phyloP scores from a whole-genome alignment of 768 basidiomycete species.

The Phanerochaete carnosa region DNA sequence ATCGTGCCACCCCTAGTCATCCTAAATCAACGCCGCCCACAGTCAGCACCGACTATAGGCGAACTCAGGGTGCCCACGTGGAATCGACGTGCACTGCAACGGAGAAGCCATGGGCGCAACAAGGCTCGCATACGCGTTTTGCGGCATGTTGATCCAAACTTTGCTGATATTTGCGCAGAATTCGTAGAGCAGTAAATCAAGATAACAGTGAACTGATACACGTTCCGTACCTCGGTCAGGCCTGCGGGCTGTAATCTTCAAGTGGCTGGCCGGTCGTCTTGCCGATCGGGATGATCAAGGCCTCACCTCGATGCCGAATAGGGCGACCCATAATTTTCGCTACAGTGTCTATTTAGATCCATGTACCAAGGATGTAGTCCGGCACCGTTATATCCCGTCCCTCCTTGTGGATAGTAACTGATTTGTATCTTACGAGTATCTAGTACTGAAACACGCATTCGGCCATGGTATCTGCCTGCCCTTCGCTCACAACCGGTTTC shows the following conservation, averaged over 20 bases:
- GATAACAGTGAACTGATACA: neutral
- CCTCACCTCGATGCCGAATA: no score
- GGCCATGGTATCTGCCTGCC: no score
- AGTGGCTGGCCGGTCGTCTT: conserved; percentile 41
- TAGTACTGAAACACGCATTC: no score
- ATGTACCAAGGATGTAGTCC: no score
- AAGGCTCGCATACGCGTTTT: conserved; percentile 31
- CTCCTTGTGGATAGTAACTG: no score
- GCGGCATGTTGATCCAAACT: conserved; percentile 47
- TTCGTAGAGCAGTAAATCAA: neutral
- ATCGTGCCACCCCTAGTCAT: conserved; percentile 46
- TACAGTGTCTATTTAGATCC: no score
- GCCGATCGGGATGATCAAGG: no score
- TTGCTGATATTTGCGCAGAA: conserved; percentile 42
- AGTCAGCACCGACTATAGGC: neutral
- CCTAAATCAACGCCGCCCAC: no score
- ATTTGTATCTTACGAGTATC: no score
- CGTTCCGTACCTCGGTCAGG: conserved; percentile 46
- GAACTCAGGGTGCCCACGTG: conserved; percentile 10
- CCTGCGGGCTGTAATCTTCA: conserved; percentile 36
- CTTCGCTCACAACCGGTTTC: no score
- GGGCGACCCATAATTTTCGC: no score
- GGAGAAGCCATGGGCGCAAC: conserved; percentile 26
- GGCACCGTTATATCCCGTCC: no score
- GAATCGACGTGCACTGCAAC: conserved; percentile 38